phyloP scores from a whole-genome alignment of 2,329 filamentous ascomycete genomes.

The Tolypocladium paradoxum region DNA sequence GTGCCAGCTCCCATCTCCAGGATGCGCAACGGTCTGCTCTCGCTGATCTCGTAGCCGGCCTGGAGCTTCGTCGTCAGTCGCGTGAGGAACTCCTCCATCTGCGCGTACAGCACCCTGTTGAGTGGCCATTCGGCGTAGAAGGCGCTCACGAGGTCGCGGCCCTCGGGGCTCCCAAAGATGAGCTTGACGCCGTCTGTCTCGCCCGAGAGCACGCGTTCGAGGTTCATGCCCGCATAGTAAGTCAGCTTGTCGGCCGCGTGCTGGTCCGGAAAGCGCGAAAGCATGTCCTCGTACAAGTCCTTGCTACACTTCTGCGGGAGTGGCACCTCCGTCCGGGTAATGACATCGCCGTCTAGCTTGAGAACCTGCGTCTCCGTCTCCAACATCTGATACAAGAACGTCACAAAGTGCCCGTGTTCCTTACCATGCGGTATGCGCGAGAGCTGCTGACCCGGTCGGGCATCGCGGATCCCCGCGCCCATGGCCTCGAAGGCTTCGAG shows the following conservation, averaged over 20 bases:
- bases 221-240: conserved; percentile 13
- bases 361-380: conserved; percentile 3
- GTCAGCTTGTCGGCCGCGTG: conserved; percentile 6
- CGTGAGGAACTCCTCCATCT: conserved; percentile 21
- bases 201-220: conserved; percentile 19
- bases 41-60: not conserved
- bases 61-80: not conserved
- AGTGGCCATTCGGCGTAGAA: conserved; percentile 25
- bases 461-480: not conserved
- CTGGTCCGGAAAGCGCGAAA: conserved; percentile 1
- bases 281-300: conserved; percentile 1
- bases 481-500: conserved; percentile 1
- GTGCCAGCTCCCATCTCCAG: conserved; percentile 15
- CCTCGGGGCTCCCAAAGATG: conserved; percentile 25
- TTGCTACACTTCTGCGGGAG: not conserved
- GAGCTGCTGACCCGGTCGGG: not conserved
- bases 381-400: conserved; percentile 2
- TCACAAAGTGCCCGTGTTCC: not conserved
- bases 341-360: conserved; percentile 1
- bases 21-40: conserved; percentile 12
- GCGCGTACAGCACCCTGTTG: conserved; percentile 19
- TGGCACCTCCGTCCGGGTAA: conserved; percentile 3
- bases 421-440: not conserved
- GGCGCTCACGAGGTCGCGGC: conserved; percentile 21
- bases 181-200: conserved; percentile 24